Conservation (phyloP, 2,329 filamentous ascomycete genomes). For the Albifimbria verrucaria region DNA sequence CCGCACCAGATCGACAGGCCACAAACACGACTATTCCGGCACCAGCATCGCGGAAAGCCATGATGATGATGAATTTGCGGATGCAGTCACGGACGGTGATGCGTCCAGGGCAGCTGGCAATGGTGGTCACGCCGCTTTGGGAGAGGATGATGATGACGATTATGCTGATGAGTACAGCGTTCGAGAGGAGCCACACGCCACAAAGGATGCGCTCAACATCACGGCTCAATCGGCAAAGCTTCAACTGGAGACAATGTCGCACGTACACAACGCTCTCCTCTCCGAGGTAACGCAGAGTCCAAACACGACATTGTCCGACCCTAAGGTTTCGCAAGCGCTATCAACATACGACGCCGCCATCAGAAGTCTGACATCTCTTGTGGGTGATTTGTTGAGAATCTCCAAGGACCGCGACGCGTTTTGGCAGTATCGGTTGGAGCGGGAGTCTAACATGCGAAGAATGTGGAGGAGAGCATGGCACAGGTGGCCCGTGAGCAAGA, state of each 20-base stretch:
- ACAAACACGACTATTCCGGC: constrained; percentile 32
- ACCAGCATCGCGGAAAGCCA: constrained; percentile 46
- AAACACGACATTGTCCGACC: constrained; percentile 68
- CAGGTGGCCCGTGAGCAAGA: constrained; percentile 94
- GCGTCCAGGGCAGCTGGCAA: constrained; percentile 33
- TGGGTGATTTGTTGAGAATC: constrained; percentile 86
- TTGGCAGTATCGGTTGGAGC: constrained; percentile 93
- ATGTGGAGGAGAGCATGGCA: constrained; percentile 99
- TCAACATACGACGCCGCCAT: constrained; percentile 87
- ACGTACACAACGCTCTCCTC: constrained; percentile 80
- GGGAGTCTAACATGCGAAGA: constrained; percentile 84
- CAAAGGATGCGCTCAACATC: constrained; percentile 94
- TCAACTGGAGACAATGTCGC: constrained; percentile 85
- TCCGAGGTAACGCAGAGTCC: constrained; percentile 66
- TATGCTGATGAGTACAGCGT: constrained; percentile 72
- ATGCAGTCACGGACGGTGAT: constrained; percentile 43
- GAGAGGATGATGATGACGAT: constrained; percentile 72
- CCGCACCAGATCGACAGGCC: constrained; percentile 24
- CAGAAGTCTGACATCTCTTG: constrained; percentile 76
- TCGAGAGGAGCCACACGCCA: constrained; percentile 68
- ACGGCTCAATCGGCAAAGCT: constrained; percentile 92
- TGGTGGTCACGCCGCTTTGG: constrained; percentile 29
- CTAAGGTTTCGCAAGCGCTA: constrained; percentile 72
- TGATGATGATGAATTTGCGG: constrained; percentile 51
- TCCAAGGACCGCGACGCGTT: constrained; percentile 91